Conservation (phyloP, 208 protist genomes). For the Willaertia magna region DNA sequence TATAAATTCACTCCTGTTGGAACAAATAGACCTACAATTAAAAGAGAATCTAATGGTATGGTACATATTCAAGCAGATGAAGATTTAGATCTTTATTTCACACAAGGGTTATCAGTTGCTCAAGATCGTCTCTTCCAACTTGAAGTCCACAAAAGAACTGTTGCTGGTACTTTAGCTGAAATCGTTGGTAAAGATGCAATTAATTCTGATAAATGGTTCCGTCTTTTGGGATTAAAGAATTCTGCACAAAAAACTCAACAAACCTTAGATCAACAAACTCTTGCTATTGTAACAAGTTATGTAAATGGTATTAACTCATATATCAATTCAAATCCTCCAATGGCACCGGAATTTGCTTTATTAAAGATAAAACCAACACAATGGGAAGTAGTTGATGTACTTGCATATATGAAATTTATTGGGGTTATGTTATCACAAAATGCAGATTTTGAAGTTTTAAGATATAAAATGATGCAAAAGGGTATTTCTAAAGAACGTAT, state of each 20-base stretch:
- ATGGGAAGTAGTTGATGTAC: background rate
- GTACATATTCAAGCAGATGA: background rate
- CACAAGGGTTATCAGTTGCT: conserved; percentile 1
- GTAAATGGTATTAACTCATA: conserved; percentile 9
- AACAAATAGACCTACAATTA: background rate
- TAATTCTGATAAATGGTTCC: background rate
- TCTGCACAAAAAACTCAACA: background rate
- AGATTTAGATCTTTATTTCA: conserved; percentile 2
- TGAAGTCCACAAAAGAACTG: background rate
- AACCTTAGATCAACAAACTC: background rate
- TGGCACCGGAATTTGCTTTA: background rate
- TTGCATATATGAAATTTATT: background rate
- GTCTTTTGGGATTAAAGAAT: background rate
- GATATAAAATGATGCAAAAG: background rate
- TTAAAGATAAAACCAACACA: background rate
- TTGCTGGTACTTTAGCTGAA: background rate
- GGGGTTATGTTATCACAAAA: background rate
- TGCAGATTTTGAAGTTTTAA: background rate
- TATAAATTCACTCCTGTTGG: background rate
- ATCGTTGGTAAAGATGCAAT: background rate
- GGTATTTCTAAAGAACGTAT: background rate
- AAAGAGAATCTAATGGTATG: background rate
- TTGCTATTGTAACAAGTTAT: background rate
- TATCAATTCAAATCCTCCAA: background rate
- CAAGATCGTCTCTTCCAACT: conserved; percentile 14